A percentile compares a stretch with the other conserved stretches of the same genome.
Conservation (phyloP, 2,329 filamentous ascomycete species). For the Alternaria metachromatica region DNA sequence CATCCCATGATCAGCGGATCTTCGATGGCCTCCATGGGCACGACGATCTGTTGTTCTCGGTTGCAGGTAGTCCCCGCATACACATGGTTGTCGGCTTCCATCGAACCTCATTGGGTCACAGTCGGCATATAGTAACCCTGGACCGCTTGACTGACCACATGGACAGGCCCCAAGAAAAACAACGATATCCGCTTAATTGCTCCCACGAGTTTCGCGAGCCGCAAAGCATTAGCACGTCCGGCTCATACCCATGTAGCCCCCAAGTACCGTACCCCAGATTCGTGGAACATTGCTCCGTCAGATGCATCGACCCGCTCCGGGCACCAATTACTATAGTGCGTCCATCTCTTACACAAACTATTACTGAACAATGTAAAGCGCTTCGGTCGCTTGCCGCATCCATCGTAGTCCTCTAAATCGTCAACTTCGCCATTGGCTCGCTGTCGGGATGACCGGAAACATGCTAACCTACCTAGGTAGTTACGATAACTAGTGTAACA, state of each 20-base stretch:
- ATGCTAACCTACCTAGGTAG: background rate
- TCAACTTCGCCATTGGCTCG: conserved; percentile 5
- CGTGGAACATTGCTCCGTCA: conserved; percentile 4
- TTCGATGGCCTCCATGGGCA: background rate
- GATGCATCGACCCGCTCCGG: background rate
- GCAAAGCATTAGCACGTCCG: conserved; percentile 3
- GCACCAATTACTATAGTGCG: background rate
- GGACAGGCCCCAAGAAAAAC: background rate
- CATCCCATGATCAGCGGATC: background rate
- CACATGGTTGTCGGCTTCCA: background rate
- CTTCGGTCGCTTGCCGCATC: conserved; percentile 7
- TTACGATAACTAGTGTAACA: background rate
- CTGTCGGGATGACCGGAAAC: conserved; percentile 4
- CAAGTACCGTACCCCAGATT: conserved; percentile 4
- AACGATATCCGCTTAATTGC: background rate
- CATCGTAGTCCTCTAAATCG: background rate
- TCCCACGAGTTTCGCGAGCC: background rate
- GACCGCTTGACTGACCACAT: background rate
- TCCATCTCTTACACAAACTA: background rate
- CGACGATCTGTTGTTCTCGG: background rate
- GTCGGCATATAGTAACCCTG: background rate
- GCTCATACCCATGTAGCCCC: background rate
- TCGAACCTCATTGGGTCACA: conserved; percentile 5
- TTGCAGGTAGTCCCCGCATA: background rate
- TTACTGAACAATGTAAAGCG: background rate